Percentiles rank a stretch among this genome's conserved stretches.
phyloP scores from a whole-genome alignment of 176 grass and related monocot species.

The Aegilops longissima region DNA sequence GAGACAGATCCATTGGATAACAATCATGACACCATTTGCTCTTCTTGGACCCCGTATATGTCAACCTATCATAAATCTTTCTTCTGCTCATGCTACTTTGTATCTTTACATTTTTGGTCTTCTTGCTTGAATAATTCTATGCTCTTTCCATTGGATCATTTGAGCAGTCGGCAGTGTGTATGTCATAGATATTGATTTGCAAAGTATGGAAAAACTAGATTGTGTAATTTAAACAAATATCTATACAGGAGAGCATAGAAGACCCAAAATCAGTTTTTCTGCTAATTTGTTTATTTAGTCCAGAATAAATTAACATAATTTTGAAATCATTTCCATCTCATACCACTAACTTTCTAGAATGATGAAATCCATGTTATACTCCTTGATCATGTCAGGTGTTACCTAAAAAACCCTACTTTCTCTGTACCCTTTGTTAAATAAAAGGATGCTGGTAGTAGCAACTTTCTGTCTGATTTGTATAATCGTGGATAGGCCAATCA shows the following conservation, averaged over 20 bases:
- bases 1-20: not conserved
- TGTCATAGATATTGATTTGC: not conserved
- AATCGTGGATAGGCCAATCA: not conserved
- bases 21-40: not conserved
- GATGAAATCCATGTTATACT: not conserved
- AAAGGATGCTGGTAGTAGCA: not conserved
- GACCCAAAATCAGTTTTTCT: not conserved
- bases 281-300: not conserved
- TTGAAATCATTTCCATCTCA: not conserved
- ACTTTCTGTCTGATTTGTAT: not conserved
- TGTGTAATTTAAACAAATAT: not conserved
- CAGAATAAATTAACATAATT: not conserved
- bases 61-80: not conserved
- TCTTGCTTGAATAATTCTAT: constrained; percentile 6
- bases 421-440: not conserved
- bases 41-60: not conserved
- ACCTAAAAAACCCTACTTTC: not conserved
- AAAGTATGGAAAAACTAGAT: constrained; percentile 6
- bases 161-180: not conserved
- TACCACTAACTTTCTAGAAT: constrained; percentile 1
- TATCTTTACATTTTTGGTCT: not conserved
- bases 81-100: not conserved
- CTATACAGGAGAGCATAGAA: not conserved
- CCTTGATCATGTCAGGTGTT: not conserved
- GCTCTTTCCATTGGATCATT: constrained; percentile 2